These are phyloP conservation scores for Candida adriatica DNA, from an alignment of 805 yeast genomes.

Conservation along the genomic window DNA sequence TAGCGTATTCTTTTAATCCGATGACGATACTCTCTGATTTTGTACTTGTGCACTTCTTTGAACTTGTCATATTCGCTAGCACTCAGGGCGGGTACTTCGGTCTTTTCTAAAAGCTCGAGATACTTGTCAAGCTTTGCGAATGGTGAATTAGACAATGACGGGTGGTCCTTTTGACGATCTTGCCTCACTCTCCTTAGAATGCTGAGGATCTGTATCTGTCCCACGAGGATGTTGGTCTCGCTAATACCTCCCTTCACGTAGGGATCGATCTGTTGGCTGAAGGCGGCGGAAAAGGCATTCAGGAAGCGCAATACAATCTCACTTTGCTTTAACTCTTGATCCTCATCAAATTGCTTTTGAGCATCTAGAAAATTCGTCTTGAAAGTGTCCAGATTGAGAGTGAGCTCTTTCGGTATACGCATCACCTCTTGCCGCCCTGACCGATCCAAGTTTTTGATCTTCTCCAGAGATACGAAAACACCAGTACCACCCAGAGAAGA, in stretches of 20 bases:
- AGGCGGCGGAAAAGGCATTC: constrained; percentile 11
- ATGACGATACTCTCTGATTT: constrained; percentile 15
- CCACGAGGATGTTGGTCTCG: constrained; percentile 22
- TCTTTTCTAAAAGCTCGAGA: constrained; percentile 27
- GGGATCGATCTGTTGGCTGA: constrained; percentile 17
- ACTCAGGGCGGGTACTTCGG: constrained; percentile 25
- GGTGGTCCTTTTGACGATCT: constrained; percentile 1
- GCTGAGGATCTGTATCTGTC: constrained; percentile 20
- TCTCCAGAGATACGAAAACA: constrained; percentile 22
- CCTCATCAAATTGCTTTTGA: no score
- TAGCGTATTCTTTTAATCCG: constrained; percentile 15
- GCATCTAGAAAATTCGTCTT: no score
- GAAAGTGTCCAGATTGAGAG: constrained; percentile 29
- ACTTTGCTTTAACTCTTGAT: constrained; percentile 12
- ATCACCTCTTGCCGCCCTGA: constrained; percentile 27
- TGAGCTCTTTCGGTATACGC: constrained; percentile 29
- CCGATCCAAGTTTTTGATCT: constrained; percentile 1
- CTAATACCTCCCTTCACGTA: constrained; percentile 20
- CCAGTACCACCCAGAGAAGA: constrained; percentile 32
- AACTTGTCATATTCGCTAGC: constrained; percentile 24
- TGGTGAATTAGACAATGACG: constrained; percentile 9
- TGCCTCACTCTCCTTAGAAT: constrained; percentile 14
- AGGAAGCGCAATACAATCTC: constrained; percentile 15
- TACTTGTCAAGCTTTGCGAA: constrained; percentile 25
- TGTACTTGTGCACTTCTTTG: constrained; percentile 17